These are phyloP conservation scores for Starmerella geochares DNA, from an alignment of 805 yeast species.

Conservation along the genomic window DNA sequence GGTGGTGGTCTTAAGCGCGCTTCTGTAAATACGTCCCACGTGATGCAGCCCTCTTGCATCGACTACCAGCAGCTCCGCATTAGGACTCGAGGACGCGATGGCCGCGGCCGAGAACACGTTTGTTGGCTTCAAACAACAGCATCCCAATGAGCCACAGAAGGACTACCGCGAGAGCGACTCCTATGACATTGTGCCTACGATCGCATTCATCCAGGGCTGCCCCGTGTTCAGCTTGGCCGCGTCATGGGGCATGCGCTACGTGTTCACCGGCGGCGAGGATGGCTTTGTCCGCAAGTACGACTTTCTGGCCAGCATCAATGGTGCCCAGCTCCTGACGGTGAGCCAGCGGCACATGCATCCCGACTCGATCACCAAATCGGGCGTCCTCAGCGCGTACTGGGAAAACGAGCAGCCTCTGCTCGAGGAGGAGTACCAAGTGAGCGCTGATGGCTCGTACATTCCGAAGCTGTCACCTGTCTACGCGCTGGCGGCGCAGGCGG, in stretches of 20 bases:
- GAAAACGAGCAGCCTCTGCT: conserved; percentile 84
- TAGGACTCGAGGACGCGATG: background rate
- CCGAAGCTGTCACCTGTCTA: conserved; percentile 69
- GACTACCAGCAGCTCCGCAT: background rate
- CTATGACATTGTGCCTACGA: conserved; percentile 70
- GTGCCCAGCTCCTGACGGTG: conserved; percentile 75
- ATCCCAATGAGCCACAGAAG: conserved; percentile 6
- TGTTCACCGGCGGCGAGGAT: conserved; percentile 92
- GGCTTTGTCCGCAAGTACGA: conserved; percentile 88
- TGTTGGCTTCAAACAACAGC: conserved; percentile 11
- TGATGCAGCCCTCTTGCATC: background rate
- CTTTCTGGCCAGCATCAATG: conserved; percentile 73
- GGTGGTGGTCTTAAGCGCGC: too few species aligned
- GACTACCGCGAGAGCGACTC: conserved; percentile 2
- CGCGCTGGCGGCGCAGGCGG: conserved; percentile 71
- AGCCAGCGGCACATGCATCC: conserved; percentile 84
- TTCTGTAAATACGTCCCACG: too few species aligned
- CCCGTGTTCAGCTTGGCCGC: conserved; percentile 69
- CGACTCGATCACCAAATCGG: conserved; percentile 77
- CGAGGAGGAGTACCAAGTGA: conserved; percentile 36
- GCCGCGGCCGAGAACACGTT: background rate
- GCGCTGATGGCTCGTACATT: conserved; percentile 30
- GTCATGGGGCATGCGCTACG: conserved; percentile 71
- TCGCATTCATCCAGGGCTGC: conserved; percentile 74
- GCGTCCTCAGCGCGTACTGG: conserved; percentile 78